Base-by-base conservation (phyloP, 371 early-diverging fungal genomes). In the Haplosporangium sp. region DNA sequence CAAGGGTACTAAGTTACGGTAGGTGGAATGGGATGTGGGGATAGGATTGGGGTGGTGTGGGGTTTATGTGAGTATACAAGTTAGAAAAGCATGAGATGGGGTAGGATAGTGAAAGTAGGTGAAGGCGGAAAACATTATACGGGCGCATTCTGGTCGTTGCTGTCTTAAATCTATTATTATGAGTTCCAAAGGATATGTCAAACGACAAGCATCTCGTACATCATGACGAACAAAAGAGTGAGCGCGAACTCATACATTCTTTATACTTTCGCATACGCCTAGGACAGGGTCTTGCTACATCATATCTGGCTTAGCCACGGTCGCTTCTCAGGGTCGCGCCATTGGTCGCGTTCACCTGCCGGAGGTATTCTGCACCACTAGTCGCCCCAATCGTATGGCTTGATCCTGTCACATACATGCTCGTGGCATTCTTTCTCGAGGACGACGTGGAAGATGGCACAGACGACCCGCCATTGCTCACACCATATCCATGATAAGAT, bases 391-490 rank as follows among this genome's bases (percentile, higher is more conserved):
- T 69, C 20, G 75, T 75, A 16, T 69, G 55, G 29, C 64, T 75
- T 37, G 74, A 73, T n/a, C 71, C 76, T 29, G 71, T 55, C 36
- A 55, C 74, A 59, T 73, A 73, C 67, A 73, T 63, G 40, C 74
- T 73, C 37, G 73, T 48, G 16, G 67, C 42, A 21, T 67, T 67
- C 67, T 73, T 73, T 36, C 74, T 53, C 9, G 73, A 65, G 11
- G 64, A 58, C 48, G 47, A 23, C 37, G 64, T n/a, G n/a, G 50
- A 50, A 13, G 50, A 50, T 4, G n/a, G 9, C 5, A 50, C 50
- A 16, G 20, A 18, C 50, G 64, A 58, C 29, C 59, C 59, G 13
- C 59, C 36, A 48, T 18, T 36, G 36, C 46, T 23, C 6, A 29
- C 48, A 16, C 62, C 62, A 43, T 62, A 62, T 16, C 45, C 52